Evolutionary conservation across 306 rosid species (phyloP).

Genomic region (Malus orientalis): DNA sequence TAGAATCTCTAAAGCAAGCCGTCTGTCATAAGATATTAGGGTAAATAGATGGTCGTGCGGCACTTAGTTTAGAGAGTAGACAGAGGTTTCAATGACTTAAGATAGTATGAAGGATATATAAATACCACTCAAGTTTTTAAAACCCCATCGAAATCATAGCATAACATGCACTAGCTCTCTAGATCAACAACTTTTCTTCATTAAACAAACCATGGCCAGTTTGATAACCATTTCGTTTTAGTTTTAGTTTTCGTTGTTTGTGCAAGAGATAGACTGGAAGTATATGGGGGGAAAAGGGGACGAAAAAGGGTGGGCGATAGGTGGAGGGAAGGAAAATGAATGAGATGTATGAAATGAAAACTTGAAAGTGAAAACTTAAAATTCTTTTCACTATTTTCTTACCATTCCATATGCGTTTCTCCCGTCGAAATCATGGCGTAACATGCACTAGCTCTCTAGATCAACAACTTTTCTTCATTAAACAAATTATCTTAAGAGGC

Average conservation of each 20-base stretch:
- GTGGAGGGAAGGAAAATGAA: no score
- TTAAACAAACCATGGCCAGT: neutral
- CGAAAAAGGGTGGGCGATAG: no score
- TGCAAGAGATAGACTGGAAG: no score
- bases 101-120: neutral
- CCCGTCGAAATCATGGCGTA: neutral
- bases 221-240: neutral
- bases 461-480: neutral
- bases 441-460: neutral
- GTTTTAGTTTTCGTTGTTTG: no score
- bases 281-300: no score
- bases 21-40: neutral
- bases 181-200: neutral
- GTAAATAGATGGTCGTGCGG: neutral
- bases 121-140: neutral
- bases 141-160: neutral
- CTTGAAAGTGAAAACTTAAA: no score
- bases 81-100: neutral
- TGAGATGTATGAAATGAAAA: no score
- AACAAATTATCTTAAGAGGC: neutral
- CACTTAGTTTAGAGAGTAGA: neutral
- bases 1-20: constrained; percentile 1
- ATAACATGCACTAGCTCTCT: neutral
- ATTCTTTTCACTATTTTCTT: no score
- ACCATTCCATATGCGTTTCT: neutral